These are phyloP conservation scores for Epichloe scottii DNA, from an alignment of 2,329 filamentous ascomycete species.

Conservation along the genomic window DNA sequence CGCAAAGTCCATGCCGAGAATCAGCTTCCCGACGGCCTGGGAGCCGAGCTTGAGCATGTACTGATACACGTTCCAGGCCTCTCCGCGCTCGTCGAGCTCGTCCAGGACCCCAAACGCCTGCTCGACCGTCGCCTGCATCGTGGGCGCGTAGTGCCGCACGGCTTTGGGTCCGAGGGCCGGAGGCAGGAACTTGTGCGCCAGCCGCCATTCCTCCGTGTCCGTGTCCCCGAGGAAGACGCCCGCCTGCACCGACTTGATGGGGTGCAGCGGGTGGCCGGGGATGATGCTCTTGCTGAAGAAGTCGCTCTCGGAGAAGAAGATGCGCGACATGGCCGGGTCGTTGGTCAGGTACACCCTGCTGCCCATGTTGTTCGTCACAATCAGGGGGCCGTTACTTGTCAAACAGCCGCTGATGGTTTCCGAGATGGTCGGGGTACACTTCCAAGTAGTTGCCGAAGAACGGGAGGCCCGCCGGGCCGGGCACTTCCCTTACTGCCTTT, in stretches of 20 bases:
- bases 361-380: constrained; percentile 40
- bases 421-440: constrained; percentile 43
- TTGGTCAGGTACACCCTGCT: constrained; percentile 37
- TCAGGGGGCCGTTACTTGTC: constrained; percentile 38
- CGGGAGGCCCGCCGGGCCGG: constrained; percentile 34
- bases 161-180: constrained; percentile 47
- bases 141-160: constrained; percentile 46
- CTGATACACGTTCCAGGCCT: too few relatives aligned
- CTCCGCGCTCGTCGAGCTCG: constrained; percentile 29
- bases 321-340: constrained; percentile 30
- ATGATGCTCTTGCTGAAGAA: constrained; percentile 41
- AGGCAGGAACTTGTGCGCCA: constrained; percentile 49
- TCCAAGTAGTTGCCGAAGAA: constrained; percentile 42
- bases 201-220: constrained; percentile 33
- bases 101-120: constrained; percentile 33
- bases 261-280: constrained; percentile 34
- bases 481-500: constrained; percentile 33
- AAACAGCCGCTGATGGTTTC: constrained; percentile 42
- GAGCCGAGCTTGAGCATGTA: too few relatives aligned
- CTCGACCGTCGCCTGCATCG: constrained; percentile 43
- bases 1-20: too few relatives aligned
- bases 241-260: constrained; percentile 28
- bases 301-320: constrained; percentile 35
- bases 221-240: constrained; percentile 37
- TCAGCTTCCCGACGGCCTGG: too few relatives aligned